Percentiles rank a stretch among this genome's conserved stretches.
phyloP scores from a whole-genome alignment of 2,329 filamentous ascomycete genomes.

The Hypocrella siamensis region DNA sequence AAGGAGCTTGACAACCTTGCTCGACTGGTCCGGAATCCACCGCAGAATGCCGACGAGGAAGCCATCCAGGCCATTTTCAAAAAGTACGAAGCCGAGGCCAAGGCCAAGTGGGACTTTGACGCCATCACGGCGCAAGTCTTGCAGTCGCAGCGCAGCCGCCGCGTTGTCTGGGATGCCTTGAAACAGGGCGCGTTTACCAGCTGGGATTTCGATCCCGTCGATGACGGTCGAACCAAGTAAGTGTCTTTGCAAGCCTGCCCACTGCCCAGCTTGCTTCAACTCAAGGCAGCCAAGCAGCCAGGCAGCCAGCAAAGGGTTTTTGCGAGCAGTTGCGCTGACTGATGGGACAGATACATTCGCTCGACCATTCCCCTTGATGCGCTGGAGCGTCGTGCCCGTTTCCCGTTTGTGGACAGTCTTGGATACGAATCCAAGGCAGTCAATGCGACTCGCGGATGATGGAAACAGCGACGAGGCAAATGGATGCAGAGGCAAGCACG shows the following conservation, averaged over 20 bases:
- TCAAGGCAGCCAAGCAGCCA: no score
- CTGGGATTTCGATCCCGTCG: conserved; percentile 73
- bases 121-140: conserved; percentile 61
- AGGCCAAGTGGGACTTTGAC: conserved; percentile 65
- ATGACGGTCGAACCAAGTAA: conserved; percentile 52
- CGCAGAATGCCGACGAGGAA: conserved; percentile 26
- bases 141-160: conserved; percentile 61
- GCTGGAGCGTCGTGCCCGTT: conserved; percentile 61
- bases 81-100: conserved; percentile 59
- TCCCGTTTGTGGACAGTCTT: conserved; percentile 44
- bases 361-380: conserved; percentile 69
- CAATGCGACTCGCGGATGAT: conserved; percentile 18
- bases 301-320: no score
- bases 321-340: not conserved
- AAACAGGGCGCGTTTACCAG: conserved; percentile 59
- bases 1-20: conserved; percentile 61
- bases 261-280: no score
- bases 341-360: conserved; percentile 58
- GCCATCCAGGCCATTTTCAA: conserved; percentile 35
- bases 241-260: no score
- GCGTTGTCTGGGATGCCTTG: conserved; percentile 66
- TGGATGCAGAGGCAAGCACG: no score
- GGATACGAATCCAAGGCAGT: conserved; percentile 29
- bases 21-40: conserved; percentile 22
- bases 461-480: no score